Conservation (phyloP, 140 eudicot genomes). For the Senecio squalidus region DNA sequence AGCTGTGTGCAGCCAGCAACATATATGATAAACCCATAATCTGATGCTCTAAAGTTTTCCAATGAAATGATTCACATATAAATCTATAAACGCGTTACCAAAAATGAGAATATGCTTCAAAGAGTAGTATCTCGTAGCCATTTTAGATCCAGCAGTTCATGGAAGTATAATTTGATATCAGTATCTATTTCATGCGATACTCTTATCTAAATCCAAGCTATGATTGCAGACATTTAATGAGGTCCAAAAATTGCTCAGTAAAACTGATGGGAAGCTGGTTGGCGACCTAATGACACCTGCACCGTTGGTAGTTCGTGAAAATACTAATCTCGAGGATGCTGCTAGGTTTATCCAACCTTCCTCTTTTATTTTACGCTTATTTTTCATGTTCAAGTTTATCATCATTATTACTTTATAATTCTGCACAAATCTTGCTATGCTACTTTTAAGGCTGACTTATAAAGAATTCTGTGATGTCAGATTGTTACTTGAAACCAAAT, state of each 20-base stretch:
- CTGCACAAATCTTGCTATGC: background rate
- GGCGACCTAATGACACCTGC: slow-evolving; percentile 97
- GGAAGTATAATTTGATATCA: background rate
- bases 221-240: slow-evolving; percentile 78
- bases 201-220: slow-evolving; percentile 9
- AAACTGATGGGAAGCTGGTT: slow-evolving; percentile 74
- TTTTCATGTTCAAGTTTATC: background rate
- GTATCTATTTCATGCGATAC: slow-evolving; percentile 9
- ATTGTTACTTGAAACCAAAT: slow-evolving; percentile 80
- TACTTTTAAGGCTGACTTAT: background rate
- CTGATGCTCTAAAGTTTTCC: background rate
- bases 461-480: slow-evolving; percentile 34
- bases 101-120: background rate
- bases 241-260: slow-evolving; percentile 71
- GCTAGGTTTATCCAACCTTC: slow-evolving; percentile 51
- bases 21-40: too few species aligned
- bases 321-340: slow-evolving; percentile 89
- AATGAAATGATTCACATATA: too few species aligned
- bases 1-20: too few species aligned
- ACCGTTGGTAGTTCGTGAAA: slow-evolving; percentile 81
- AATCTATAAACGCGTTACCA: background rate
- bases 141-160: background rate
- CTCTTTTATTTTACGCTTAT: background rate
- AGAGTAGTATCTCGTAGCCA: background rate
- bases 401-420: background rate